These are phyloP conservation scores for Penicillium sp. DNA, from an alignment of 2,329 filamentous ascomycete species.

Conservation along the genomic window DNA sequence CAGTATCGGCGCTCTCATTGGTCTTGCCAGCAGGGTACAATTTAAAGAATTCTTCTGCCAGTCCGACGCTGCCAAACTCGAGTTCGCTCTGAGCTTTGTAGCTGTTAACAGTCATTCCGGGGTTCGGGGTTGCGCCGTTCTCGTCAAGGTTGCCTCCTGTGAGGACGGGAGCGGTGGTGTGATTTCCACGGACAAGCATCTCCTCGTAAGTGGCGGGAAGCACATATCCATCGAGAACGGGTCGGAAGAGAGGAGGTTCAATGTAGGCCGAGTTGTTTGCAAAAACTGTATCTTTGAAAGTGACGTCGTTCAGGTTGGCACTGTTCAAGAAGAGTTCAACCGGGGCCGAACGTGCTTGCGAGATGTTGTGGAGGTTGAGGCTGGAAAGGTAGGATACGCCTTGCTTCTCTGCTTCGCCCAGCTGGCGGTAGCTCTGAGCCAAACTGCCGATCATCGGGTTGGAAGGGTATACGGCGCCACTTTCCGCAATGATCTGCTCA, in stretches of 20 bases:
- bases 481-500: background rate
- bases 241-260: background rate
- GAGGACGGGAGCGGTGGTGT: background rate
- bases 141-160: background rate
- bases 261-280: background rate
- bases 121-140: background rate
- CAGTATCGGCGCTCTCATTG: background rate
- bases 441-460: background rate
- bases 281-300: background rate
- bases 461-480: background rate
- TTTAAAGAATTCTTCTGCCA: background rate
- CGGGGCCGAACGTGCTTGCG: background rate
- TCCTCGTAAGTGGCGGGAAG: background rate
- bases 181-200: background rate
- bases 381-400: conserved; percentile 1
- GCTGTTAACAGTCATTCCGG: background rate
- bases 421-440: background rate
- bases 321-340: background rate
- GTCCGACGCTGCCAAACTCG: background rate
- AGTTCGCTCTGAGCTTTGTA: background rate
- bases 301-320: background rate
- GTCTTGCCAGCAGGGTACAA: background rate
- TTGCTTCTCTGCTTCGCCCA: background rate
- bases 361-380: background rate
- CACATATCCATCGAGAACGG: background rate